Percentiles rank a stretch among this genome's conserved stretches.
Evolutionary conservation across 148 eudicot species (phyloP).

Genomic region (Nepenthes gracilis): DNA sequence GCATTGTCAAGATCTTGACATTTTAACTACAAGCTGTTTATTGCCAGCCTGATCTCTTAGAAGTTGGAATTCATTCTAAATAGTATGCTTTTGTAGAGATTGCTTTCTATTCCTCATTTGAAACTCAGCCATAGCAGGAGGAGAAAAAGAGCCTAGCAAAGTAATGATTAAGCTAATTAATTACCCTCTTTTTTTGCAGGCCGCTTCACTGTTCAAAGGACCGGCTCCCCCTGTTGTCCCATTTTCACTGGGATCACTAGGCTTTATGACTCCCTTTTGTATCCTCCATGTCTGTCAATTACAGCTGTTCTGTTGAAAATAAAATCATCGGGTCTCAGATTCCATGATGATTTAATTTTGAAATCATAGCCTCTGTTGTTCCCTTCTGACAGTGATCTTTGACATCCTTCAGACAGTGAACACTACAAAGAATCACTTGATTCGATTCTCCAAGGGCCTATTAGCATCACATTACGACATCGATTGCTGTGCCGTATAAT

Average conservation of each 20-base stretch:
- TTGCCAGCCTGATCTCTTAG: too few species aligned
- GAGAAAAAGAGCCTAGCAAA: too few species aligned
- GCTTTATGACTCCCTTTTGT: conserved; percentile 97
- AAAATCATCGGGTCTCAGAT: too few species aligned
- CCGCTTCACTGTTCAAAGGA: conserved; percentile 95
- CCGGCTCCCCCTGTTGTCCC: conserved; percentile 94
- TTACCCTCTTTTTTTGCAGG: conserved; percentile 31
- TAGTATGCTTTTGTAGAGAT: too few species aligned
- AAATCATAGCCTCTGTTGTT: neutral
- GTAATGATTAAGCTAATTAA: too few species aligned
- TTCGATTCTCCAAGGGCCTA: conserved; percentile 65
- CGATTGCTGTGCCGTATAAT: conserved; percentile 80
- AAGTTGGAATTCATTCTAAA: too few species aligned
- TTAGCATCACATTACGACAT: conserved; percentile 80
- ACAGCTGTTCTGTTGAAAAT: neutral
- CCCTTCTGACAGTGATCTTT: conserved; percentile 23
- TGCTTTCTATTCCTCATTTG: too few species aligned
- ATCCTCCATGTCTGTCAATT: conserved; percentile 39
- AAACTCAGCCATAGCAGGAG: too few species aligned
- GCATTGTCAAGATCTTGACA: too few species aligned
- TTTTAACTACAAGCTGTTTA: too few species aligned
- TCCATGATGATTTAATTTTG: too few species aligned
- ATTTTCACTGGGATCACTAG: conserved; percentile 86
- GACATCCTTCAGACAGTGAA: conserved; percentile 68
- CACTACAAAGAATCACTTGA: conserved; percentile 65